These are phyloP conservation scores for Oligophagozyma castellii DNA, from an alignment of 1,139 yeast genomes.

Conservation along the genomic window DNA sequence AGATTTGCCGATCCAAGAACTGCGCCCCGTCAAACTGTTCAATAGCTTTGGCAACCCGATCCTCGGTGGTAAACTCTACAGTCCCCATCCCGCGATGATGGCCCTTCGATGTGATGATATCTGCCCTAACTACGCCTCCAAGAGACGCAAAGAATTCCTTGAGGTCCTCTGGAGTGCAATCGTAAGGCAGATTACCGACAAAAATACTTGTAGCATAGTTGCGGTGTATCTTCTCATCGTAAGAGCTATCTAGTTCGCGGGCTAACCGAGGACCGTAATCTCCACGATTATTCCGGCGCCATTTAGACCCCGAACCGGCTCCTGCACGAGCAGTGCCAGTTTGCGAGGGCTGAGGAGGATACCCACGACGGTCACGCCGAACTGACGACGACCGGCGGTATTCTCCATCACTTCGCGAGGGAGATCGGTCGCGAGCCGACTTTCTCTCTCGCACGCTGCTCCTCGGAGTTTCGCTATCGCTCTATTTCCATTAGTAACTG, in stretches of 20 bases:
- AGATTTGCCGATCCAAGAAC: constrained; percentile 68
- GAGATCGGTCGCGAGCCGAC: too few species aligned
- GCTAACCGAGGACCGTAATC: constrained; percentile 19
- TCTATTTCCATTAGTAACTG: too few species aligned
- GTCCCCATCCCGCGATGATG: constrained; percentile 89
- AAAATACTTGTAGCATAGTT: constrained; percentile 58
- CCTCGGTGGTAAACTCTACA: constrained; percentile 63
- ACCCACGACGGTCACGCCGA: too few species aligned
- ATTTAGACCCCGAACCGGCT: too few species aligned
- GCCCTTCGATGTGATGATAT: constrained; percentile 71
- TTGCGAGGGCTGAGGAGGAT: too few species aligned
- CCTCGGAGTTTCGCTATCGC: too few species aligned
- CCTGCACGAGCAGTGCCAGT: too few species aligned
- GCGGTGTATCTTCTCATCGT: constrained; percentile 37
- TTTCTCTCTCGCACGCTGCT: too few species aligned
- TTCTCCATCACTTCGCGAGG: too few species aligned
- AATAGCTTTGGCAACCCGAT: constrained; percentile 68
- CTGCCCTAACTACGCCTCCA: constrained; percentile 74
- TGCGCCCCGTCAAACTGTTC: constrained; percentile 51
- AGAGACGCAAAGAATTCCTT: constrained; percentile 45
- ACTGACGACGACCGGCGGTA: too few species aligned
- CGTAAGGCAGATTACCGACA: constrained; percentile 62
- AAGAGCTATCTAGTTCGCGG: constrained; percentile 21
- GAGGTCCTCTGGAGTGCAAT: constrained; percentile 44
- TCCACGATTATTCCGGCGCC: too few species aligned